phyloP scores from a whole-genome alignment of 1,284 basidiomycete genomes.

The Cutaneotrichosporon sp. region DNA sequence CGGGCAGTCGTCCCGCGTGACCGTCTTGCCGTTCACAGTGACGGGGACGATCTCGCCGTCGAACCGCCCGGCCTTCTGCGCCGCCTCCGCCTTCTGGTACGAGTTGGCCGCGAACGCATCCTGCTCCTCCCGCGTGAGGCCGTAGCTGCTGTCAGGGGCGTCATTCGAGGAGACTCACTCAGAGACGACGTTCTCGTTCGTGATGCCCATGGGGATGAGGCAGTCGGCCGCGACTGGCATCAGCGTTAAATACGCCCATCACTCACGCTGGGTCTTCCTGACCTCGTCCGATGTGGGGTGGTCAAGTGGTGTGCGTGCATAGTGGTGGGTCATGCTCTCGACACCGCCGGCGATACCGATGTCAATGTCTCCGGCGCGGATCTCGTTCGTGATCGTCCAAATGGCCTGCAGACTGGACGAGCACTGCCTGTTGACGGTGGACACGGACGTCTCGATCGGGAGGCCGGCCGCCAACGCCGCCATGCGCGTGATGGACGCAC shows the following conservation, averaged over 20 bases:
- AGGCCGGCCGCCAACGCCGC: conserved; percentile 15
- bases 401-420: conserved; percentile 74
- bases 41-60: conserved; percentile 79
- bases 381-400: conserved; percentile 66
- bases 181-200: conserved; percentile 81
- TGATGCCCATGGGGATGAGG: conserved; percentile 90
- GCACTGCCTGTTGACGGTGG: conserved; percentile 88
- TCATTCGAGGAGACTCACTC: conserved; percentile 4
- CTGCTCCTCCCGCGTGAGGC: conserved; percentile 64
- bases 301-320: conserved; percentile 65
- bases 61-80: conserved; percentile 80
- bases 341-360: conserved; percentile 94
- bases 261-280: conserved; percentile 63
- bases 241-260: conserved; percentile 50
- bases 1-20: conserved; percentile 79
- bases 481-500: conserved; percentile 19
- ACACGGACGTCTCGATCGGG: conserved; percentile 55
- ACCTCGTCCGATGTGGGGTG: conserved; percentile 75
- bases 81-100: conserved; percentile 70
- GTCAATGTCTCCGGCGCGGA: conserved; percentile 76
- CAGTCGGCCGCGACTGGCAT: conserved; percentile 81
- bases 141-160: neutral
- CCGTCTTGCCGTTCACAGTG: conserved; percentile 56
- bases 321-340: conserved; percentile 90
- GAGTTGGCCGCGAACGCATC: conserved; percentile 81